Conservation (phyloP, 1,139 yeast genomes). For the Saccharomyces pastorianus region DNA sequence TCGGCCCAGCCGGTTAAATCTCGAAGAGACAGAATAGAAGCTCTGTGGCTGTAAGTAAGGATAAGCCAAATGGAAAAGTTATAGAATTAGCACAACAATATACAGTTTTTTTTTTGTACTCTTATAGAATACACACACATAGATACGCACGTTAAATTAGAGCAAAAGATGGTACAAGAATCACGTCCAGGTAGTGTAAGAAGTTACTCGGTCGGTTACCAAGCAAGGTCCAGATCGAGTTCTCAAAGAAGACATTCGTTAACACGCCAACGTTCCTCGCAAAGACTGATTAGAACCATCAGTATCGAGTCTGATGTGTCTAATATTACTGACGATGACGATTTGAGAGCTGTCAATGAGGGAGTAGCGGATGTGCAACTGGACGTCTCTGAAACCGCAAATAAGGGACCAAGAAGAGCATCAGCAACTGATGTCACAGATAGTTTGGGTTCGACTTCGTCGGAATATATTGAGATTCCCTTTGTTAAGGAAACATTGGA, state of each 20-base stretch:
- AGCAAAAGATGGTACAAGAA: background rate
- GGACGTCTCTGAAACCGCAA: slow-evolving; percentile 5
- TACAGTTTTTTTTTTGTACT: background rate
- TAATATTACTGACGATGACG: background rate
- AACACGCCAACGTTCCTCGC: slow-evolving; percentile 24
- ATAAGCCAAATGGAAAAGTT: background rate
- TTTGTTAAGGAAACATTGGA: slow-evolving; percentile 41
- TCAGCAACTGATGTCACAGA: slow-evolving; percentile 2
- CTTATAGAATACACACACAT: background rate
- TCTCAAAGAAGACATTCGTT: slow-evolving; percentile 23
- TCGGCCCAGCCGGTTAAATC: background rate
- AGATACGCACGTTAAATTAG: background rate
- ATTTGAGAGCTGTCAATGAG: background rate
- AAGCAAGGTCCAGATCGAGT: slow-evolving; percentile 16
- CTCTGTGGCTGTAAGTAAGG: background rate
- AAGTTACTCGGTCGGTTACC: background rate
- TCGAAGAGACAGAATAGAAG: background rate
- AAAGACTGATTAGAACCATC: slow-evolving; percentile 26
- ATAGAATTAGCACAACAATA: background rate
- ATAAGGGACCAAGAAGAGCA: background rate
- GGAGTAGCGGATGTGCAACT: slow-evolving; percentile 7
- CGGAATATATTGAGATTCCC: slow-evolving; percentile 30
- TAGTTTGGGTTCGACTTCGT: background rate
- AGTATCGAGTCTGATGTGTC: slow-evolving; percentile 17
- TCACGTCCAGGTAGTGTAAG: background rate